Base-by-base conservation (phyloP, 2,329 filamentous ascomycete species). In the Epichloe scottii region DNA sequence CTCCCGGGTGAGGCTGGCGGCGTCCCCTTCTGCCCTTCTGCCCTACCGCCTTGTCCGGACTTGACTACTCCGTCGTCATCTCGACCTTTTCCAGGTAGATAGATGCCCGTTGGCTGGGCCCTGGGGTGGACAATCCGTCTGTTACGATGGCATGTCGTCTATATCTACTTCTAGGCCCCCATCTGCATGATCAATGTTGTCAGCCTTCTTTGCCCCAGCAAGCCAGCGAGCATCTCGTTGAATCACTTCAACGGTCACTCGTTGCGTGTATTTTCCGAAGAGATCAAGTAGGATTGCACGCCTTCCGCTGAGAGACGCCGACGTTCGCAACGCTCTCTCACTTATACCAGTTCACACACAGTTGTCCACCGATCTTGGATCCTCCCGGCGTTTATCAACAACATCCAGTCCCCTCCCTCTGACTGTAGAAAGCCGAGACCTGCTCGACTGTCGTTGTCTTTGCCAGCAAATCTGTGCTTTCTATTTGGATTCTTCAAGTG, bases 131-230 rank as follows among this genome's bases (percentile, higher is more conserved):
- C 26, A 26, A 37, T 40, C 35, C 10, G 46, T 34, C 40, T 49
- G 17, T 10, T 30, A 30, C 23, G 47, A 54, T 52, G 49, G 49
- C 51, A 46, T 26, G 15, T 39, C 40, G 50, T 47, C 50, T 54
- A 52, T 54, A 57, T 54, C 53, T 57, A 54, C 40, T 47, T 53
- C 19, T 49, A 48, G 51, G 54, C 53, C 55, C 55, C 55, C 55
- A 54, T 54, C 53, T 26, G 14, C 40, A 21, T 49, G 3, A 45
- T 33, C 19, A 14, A 35, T n/a, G 11, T 21, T 17, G 14, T 41
- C 44, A 44, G 42, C 46, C 46, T 44, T 53, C 37, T 46, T 21
- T 38, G 15, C 8, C 17, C 26, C 40, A 26, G 8, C 45, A 48
- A 39, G 7, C 7, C 26, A 8, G 5, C 35, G 10, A 48, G 11